phyloP scores from a whole-genome alignment of 2,329 filamentous ascomycete species.

The Xylaria sp. region DNA sequence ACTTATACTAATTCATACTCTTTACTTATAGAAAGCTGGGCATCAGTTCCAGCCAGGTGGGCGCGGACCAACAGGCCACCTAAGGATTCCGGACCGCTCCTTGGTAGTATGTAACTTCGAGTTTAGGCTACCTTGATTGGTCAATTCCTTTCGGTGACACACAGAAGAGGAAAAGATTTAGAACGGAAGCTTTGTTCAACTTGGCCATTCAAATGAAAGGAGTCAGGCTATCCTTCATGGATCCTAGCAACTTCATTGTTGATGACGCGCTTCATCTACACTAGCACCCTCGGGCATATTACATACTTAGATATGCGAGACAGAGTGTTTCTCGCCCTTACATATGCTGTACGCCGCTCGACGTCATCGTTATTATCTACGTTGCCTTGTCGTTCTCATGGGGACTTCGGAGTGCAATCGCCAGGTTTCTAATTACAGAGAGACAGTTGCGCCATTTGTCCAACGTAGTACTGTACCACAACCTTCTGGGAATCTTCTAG shows the following conservation, averaged over 20 bases:
- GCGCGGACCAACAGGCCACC: not conserved
- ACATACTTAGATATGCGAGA: conserved; percentile 6
- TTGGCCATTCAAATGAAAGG: conserved; percentile 21
- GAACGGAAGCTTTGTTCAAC: conserved; percentile 25
- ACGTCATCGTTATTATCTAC: conserved; percentile 19
- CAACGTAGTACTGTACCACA: not conserved
- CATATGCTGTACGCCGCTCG: conserved; percentile 12
- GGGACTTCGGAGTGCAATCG: not conserved
- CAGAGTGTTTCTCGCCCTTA: conserved; percentile 9
- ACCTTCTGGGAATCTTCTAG: too few relatives aligned
- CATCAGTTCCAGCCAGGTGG: conserved; percentile 21
- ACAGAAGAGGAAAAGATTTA: conserved; percentile 34
- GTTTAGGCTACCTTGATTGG: conserved; percentile 24
- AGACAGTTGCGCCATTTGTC: conserved; percentile 1
- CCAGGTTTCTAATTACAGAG: not conserved
- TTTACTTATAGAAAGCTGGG: too few relatives aligned
- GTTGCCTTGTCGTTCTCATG: not conserved
- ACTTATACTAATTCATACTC: too few relatives aligned
- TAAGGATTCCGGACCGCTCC: conserved; percentile 27
- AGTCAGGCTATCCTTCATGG: conserved; percentile 20
- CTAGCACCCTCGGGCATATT: not conserved
- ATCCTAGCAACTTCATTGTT: not conserved
- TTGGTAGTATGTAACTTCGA: conserved; percentile 13
- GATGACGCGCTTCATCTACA: conserved; percentile 13
- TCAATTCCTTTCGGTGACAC: conserved; percentile 4